Evolutionary conservation across 2,329 filamentous ascomycete species (phyloP), one percentile per base, ranked within the genome.

Genomic region (Didymella keratinophila): DNA sequence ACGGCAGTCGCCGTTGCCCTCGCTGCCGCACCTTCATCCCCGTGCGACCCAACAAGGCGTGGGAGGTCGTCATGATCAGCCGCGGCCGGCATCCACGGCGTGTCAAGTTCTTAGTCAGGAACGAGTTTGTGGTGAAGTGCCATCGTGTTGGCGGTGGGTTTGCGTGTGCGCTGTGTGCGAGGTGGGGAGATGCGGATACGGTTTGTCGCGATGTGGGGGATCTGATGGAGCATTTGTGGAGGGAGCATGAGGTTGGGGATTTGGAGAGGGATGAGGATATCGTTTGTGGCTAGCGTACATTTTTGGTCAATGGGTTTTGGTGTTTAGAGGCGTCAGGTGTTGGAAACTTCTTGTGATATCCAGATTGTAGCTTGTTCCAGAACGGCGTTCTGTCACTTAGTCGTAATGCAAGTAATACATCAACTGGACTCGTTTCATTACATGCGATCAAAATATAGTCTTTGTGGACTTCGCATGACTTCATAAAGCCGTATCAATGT

Each of bases 161-260:
- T 56, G 72, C 72, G 5, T 76, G 73, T 37, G 62, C 70, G 11
- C 54, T 76, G 18, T 76, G 73, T 39, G 68, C 64, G 3, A 61
- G 57, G 39, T 68, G 60, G 37, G 63, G 62, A 18, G 56, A 68
- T 8, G 63, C 58, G 25, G 73, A 76, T 55, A 76, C 72, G 4
- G 64, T 70, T 10, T 73, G 71, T 53, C 56, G 58, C 14, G 62
- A 64, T 16, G 50, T 71, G 3, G 56, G 41, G 9, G 65, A 64
- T n/a, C 43, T 76, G 30, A 68, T 76, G 55, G 72, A 74, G 28
- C 73, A 76, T 65, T 25, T 76, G 21, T 75, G 73, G 72, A 63
- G 63, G 34, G 72, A 75, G 34, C 73, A 76, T 62, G 58, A 61
- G 1, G 56, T 61, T 18, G 60, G 56, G 16, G 73, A 75, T 58